Conservation (phyloP, 495 filamentous ascomycete genomes). For the Cudoniella acicularis region DNA sequence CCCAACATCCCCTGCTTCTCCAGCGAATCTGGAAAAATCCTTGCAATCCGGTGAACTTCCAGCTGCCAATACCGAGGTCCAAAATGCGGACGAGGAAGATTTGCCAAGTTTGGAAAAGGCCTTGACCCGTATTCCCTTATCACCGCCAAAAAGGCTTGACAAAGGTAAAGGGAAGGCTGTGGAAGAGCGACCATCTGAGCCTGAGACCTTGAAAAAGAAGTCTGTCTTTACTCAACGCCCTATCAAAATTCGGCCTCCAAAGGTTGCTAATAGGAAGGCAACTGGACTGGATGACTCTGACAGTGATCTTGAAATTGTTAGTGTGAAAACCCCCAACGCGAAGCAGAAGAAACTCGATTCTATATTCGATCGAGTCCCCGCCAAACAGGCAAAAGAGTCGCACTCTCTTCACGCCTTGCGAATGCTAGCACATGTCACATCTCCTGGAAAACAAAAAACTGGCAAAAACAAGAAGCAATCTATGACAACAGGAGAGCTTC, state of each 20-base stretch:
- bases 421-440: slow-evolving; percentile 71
- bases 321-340: slow-evolving; percentile 9
- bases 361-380: slow-evolving; percentile 67
- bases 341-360: slow-evolving; percentile 37
- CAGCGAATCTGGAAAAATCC: slow-evolving; percentile 14
- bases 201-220: slow-evolving; percentile 8
- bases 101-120: slow-evolving; percentile 33
- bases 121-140: slow-evolving; percentile 5
- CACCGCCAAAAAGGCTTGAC: slow-evolving; percentile 25
- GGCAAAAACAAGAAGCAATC: slow-evolving; percentile 35
- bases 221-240: slow-evolving; percentile 13
- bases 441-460: slow-evolving; percentile 49
- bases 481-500: slow-evolving; percentile 67
- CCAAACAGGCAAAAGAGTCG: slow-evolving; percentile 54
- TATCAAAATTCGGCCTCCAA: slow-evolving; percentile 20
- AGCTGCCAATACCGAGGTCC: slow-evolving; percentile 2
- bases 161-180: slow-evolving; percentile 55
- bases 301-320: slow-evolving; percentile 62
- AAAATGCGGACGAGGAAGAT: slow-evolving; percentile 14
- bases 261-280: slow-evolving; percentile 31
- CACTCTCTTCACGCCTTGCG: slow-evolving; percentile 64
- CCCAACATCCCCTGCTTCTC: slow-evolving; percentile 45
- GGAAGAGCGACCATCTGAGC: slow-evolving; percentile 20
- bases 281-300: slow-evolving; percentile 49
- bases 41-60: neutral